Evolutionary conservation across 2,329 filamentous ascomycete species (phyloP), one percentile per base, ranked within the genome.

Genomic region (Neofusicoccum sp.): DNA sequence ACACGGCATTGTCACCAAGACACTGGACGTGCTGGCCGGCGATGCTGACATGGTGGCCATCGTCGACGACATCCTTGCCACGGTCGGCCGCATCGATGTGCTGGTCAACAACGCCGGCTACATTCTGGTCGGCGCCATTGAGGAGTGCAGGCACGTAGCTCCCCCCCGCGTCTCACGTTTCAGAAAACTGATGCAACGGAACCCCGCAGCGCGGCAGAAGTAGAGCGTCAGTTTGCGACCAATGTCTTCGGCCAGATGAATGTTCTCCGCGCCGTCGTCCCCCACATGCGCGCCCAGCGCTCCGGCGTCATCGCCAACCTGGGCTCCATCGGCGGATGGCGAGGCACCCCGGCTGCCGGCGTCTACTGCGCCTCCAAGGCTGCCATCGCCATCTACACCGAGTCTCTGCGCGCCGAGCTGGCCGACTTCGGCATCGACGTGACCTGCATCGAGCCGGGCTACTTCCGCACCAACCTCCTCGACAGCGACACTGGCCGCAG

Each of bases 291-390:
- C 77, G 82, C 85, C 69, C 73, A 81, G 67, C 93, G 93, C 62
- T 82, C 85, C 47, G 94, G 94, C 70, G 94, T 97, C 75, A 93
- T 99, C 75, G 96, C 98, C 80, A 98, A 97, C 74, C 87, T 97
- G 72, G 93, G 93, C 65, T 93, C 89, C 68, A 93, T 97, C 72
- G 93, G 93, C n/a, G 93, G 92, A 31, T 85, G 93, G 47, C 92
- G 96, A 70, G 85, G 91, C 7, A 97, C 97, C 76, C 82, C 87
- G 1, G 92, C 92, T 52, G 93, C 93, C 34, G 88, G 88, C 74
- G 95, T 97, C 73, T 97, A 97, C 84, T 97, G 93, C 76, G 92
- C 93, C 1, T 93, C 90, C 64, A 97, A 97, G 79, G 92, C 93
- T 16, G 93, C 93, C 1, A 89, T 97, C 61, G 86, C 89, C 69